phyloP scores from a whole-genome alignment of 2,329 filamentous ascomycete genomes.

The Trichophyton simii region DNA sequence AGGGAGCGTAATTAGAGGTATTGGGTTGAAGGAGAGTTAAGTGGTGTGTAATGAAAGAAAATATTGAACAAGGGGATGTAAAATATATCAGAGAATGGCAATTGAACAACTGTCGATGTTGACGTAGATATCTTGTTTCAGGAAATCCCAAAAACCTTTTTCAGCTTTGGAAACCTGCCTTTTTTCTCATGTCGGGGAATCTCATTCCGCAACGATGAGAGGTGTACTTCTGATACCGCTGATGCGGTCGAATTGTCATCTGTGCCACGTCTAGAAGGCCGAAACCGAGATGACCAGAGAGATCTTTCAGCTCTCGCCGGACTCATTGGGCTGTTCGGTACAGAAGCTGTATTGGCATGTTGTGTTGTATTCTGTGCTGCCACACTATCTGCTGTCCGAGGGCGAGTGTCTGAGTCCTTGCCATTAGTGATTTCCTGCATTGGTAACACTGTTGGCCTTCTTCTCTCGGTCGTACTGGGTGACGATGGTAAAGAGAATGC shows the following conservation, averaged over 20 bases:
- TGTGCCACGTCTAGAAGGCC: constrained; percentile 4
- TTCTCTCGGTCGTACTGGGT: not conserved
- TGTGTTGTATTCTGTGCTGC: not conserved
- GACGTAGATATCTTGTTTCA: not conserved
- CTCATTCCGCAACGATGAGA: not conserved
- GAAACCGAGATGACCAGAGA: constrained; percentile 11
- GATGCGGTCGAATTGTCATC: constrained; percentile 5
- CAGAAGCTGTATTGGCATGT: not conserved
- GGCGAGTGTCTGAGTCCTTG: constrained; percentile 2
- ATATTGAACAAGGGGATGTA: not conserved
- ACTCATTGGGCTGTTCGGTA: not conserved
- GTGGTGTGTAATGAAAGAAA: not conserved
- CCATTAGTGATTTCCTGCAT: not conserved
- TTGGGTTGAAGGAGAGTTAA: no score
- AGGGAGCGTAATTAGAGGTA: no score
- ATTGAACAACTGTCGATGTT: not conserved
- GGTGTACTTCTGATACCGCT: constrained; percentile 2
- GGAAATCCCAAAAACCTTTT: constrained; percentile 11
- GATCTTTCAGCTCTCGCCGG: constrained; percentile 2
- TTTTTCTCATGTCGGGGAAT: constrained; percentile 9
- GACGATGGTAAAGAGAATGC: constrained; percentile 1
- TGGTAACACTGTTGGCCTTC: not conserved
- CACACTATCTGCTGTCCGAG: constrained; percentile 14
- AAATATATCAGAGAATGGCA: not conserved
- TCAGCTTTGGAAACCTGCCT: constrained; percentile 11